phyloP scores from a whole-genome alignment of 169 alveolate species.

The Perkinsus chesapeaki region DNA sequence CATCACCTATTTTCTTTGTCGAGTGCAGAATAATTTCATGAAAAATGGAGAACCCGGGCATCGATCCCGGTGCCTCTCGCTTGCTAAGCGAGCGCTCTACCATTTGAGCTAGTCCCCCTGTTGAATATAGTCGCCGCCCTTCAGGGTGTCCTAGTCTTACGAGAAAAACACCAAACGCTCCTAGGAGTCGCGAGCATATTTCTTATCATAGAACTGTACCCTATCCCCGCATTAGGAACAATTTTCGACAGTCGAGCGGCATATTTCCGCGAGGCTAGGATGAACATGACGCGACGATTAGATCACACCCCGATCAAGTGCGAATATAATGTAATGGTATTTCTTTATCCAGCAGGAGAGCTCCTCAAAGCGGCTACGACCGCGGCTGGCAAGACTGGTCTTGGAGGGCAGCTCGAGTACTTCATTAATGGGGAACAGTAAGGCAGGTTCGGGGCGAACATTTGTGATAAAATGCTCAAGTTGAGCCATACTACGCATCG shows the following conservation, averaged over 20 bases:
- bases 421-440: not conserved
- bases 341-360: not conserved
- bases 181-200: not conserved
- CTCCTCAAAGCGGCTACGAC: not conserved
- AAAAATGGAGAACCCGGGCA: constrained; percentile 90
- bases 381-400: not conserved
- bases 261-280: too few relatives aligned
- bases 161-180: not conserved
- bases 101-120: constrained; percentile 90
- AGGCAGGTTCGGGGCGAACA: not conserved
- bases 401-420: not conserved
- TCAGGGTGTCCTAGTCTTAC: too few relatives aligned
- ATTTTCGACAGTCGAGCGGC: too few relatives aligned
- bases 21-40: too few relatives aligned
- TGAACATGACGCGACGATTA: too few relatives aligned
- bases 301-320: too few relatives aligned
- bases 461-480: too few relatives aligned
- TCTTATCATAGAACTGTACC: not conserved
- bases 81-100: constrained; percentile 99
- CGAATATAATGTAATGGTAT: not conserved
- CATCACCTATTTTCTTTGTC: too few relatives aligned
- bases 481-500: too few relatives aligned
- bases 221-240: too few relatives aligned
- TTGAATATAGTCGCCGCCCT: not conserved
- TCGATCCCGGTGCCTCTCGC: constrained; percentile 99